Evolutionary conservation across 768 basidiomycete genomes (phyloP).

Genomic region (Podaxis rugospora): DNA sequence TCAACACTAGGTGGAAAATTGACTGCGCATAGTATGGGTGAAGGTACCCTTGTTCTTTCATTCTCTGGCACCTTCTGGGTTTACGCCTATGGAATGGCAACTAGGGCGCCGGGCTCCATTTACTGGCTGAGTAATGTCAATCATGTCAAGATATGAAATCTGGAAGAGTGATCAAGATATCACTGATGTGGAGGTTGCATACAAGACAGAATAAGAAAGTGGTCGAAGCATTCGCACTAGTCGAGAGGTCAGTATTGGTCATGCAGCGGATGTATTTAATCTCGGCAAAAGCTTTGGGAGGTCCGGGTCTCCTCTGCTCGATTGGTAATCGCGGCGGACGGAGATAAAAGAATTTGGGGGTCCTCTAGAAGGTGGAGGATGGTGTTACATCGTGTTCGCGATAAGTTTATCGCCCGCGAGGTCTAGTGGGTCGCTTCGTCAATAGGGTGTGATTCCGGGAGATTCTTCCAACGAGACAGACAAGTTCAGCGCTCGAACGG

Average conservation of each 20-base stretch:
- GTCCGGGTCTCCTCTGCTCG: background rate
- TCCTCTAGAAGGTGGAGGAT: background rate
- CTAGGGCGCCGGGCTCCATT: background rate
- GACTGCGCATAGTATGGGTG: background rate
- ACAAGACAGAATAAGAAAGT: background rate
- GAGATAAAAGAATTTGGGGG: background rate
- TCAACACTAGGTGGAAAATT: background rate
- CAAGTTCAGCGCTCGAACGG: too few species aligned
- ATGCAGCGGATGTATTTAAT: background rate
- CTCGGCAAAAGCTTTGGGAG: background rate
- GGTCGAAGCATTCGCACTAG: background rate
- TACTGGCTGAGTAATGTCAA: background rate
- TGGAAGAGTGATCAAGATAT: slow-evolving; percentile 9
- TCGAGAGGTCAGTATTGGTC: background rate
- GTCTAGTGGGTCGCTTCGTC: background rate
- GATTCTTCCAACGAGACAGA: background rate
- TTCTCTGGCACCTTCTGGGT: background rate
- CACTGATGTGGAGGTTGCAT: background rate
- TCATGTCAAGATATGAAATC: slow-evolving; percentile 13
- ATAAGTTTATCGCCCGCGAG: background rate
- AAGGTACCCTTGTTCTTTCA: background rate
- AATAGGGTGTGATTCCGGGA: background rate
- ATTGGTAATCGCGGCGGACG: background rate
- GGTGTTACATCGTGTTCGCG: background rate
- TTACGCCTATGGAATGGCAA: background rate